A percentile compares a stretch with the other conserved stretches of the same genome.
phyloP scores from a whole-genome alignment of 2,329 filamentous ascomycete species.

The Phyllachora maydis region DNA sequence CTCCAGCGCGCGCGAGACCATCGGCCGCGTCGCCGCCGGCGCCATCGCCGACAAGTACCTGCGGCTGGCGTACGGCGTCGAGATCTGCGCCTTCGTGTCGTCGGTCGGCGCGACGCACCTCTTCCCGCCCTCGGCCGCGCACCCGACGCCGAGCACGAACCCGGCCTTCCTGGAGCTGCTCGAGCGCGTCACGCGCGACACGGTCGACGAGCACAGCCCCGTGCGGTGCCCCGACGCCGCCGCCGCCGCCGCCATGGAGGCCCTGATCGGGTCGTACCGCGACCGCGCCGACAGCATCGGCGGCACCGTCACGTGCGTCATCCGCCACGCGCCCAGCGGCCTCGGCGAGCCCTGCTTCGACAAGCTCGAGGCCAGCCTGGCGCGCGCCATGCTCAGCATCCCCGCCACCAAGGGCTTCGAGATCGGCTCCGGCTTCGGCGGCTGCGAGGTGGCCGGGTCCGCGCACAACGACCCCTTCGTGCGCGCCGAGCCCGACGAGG shows the following conservation, averaged over 20 bases:
- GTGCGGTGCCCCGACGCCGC: constrained; percentile 64
- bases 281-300: constrained; percentile 78
- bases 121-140: constrained; percentile 47
- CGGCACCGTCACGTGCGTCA: constrained; percentile 85
- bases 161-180: constrained; percentile 61
- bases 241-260: constrained; percentile 50
- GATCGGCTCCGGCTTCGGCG: constrained; percentile 79
- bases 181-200: constrained; percentile 47
- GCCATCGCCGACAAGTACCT: constrained; percentile 91
- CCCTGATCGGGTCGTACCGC: constrained; percentile 55
- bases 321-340: constrained; percentile 66
- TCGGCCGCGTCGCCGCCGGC: constrained; percentile 77
- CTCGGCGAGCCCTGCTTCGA: constrained; percentile 90
- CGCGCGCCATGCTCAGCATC: constrained; percentile 86
- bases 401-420: constrained; percentile 93
- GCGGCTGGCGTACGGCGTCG: constrained; percentile 55
- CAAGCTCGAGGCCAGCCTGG: constrained; percentile 81
- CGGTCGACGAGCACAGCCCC: constrained; percentile 68
- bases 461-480: constrained; percentile 82
- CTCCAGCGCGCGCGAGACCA: constrained; percentile 85
- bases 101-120: constrained; percentile 67
- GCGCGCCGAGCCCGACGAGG: constrained; percentile 4
- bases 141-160: constrained; percentile 51
- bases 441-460: constrained; percentile 72
- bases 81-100: constrained; percentile 80